These are phyloP conservation scores for Cystobasidiaceae sp. DNA, from an alignment of 1,284 basidiomycete genomes.

Conservation along the genomic window DNA sequence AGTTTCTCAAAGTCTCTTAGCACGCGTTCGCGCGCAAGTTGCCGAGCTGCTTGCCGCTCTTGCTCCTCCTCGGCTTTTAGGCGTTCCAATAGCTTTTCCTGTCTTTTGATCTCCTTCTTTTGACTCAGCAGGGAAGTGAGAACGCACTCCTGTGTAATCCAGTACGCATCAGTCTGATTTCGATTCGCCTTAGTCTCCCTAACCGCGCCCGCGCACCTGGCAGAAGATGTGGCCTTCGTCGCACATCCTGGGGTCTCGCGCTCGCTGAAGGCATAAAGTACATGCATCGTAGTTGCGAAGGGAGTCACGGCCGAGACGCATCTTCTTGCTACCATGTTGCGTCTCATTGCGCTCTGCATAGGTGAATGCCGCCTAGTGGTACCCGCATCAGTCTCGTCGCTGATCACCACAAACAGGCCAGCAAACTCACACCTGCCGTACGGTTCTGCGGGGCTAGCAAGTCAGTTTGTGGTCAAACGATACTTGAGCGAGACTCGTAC, in stretches of 20 bases:
- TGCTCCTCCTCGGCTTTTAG: slow-evolving; percentile 69
- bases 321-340: slow-evolving; percentile 68
- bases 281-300: slow-evolving; percentile 30
- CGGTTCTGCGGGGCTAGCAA: slow-evolving; percentile 3
- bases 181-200: not conserved
- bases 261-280: slow-evolving; percentile 57
- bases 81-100: slow-evolving; percentile 67
- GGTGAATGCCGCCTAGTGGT: no score
- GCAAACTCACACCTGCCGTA: slow-evolving; percentile 16
- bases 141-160: slow-evolving; percentile 56
- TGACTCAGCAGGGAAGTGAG: slow-evolving; percentile 57
- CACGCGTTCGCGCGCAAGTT: slow-evolving; percentile 75
- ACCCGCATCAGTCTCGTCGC: no score
- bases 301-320: slow-evolving; percentile 51
- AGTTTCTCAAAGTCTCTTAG: slow-evolving; percentile 77
- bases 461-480: not conserved
- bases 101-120: slow-evolving; percentile 79
- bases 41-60: slow-evolving; percentile 60
- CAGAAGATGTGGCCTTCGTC: slow-evolving; percentile 76
- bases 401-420: not conserved
- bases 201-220: slow-evolving; percentile 63
- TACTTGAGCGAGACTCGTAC: slow-evolving; percentile 74
- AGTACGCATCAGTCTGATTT: slow-evolving; percentile 37
- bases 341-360: slow-evolving; percentile 64
- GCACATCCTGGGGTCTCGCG: slow-evolving; percentile 73